These are phyloP conservation scores for Aspergillus homomorphus DNA, from an alignment of 495 filamentous ascomycete genomes.

Conservation along the genomic window DNA sequence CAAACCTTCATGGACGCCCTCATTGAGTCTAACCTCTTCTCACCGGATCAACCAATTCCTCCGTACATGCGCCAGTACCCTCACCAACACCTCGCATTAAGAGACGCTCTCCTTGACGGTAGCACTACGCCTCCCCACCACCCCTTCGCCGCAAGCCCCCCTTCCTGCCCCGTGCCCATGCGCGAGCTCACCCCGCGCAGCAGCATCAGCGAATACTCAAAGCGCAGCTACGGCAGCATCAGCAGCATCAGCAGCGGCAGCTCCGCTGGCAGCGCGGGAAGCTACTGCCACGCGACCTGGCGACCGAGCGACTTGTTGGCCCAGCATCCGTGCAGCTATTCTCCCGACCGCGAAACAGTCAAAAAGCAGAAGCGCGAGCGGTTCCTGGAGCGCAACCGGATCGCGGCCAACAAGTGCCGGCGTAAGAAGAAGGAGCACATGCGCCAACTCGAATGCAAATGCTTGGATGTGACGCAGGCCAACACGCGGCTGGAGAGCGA, in stretches of 20 bases:
- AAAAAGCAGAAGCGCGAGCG: slow-evolving; percentile 31
- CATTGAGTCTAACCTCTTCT: not conserved
- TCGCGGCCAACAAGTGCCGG: slow-evolving; percentile 83
- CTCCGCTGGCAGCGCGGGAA: not conserved
- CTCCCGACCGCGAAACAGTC: not conserved
- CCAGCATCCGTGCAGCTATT: too few relatives aligned
- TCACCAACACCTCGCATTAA: not conserved
- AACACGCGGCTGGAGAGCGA: slow-evolving; percentile 10
- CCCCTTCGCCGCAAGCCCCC: not conserved
- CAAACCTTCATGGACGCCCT: not conserved
- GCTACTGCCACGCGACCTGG: not conserved
- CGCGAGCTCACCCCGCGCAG: not conserved
- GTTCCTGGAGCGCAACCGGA: slow-evolving; percentile 77
- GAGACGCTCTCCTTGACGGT: not conserved
- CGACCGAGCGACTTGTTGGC: not conserved
- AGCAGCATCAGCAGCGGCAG: not conserved
- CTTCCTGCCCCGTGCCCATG: not conserved
- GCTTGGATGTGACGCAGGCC: slow-evolving; percentile 31
- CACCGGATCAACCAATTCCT: not conserved
- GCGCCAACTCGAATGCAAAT: slow-evolving; percentile 52
- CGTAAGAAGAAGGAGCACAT: slow-evolving; percentile 83
- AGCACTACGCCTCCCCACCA: not conserved
- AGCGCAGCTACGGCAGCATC: too few relatives aligned
- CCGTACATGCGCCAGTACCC: not conserved
- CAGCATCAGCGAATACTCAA: too few relatives aligned